These are phyloP conservation scores for Durusdinium trenchii DNA, from an alignment of 73 alveolate genomes.

Conservation along the genomic window DNA sequence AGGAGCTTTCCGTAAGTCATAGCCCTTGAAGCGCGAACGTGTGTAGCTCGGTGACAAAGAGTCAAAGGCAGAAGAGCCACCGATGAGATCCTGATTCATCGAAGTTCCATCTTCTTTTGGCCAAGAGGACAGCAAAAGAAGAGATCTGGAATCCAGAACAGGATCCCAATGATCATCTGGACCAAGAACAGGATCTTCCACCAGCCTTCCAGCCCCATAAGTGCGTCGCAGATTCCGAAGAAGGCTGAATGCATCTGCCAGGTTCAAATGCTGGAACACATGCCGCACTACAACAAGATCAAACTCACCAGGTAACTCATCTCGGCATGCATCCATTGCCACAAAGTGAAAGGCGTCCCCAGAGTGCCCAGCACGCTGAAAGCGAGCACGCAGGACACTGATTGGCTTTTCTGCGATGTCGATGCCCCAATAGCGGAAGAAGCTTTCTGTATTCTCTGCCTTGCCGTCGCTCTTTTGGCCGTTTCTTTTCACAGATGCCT, in stretches of 20 bases:
- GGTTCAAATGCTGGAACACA: slow-evolving; percentile 60
- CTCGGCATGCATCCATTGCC: slow-evolving; percentile 39
- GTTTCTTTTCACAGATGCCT: not conserved
- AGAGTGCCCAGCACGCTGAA: not conserved
- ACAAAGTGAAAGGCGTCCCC: not conserved
- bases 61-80: slow-evolving; percentile 31
- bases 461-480: not conserved
- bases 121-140: slow-evolving; percentile 62
- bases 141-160: too few species aligned
- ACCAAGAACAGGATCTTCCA: too few species aligned
- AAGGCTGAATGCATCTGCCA: slow-evolving; percentile 30
- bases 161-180: too few species aligned
- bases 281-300: slow-evolving; percentile 64
- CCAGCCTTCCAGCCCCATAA: not conserved
- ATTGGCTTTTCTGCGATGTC: slow-evolving; percentile 81
- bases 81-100: slow-evolving; percentile 12
- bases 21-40: slow-evolving; percentile 25
- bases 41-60: not conserved
- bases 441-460: not conserved
- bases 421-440: not conserved
- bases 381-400: not conserved
- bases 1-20: slow-evolving; percentile 52
- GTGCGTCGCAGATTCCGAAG: slow-evolving; percentile 6
- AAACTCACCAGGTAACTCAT: not conserved
- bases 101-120: not conserved